Conservation (phyloP, 2,329 filamentous ascomycete species). For the Fusarium cyanostomum region DNA sequence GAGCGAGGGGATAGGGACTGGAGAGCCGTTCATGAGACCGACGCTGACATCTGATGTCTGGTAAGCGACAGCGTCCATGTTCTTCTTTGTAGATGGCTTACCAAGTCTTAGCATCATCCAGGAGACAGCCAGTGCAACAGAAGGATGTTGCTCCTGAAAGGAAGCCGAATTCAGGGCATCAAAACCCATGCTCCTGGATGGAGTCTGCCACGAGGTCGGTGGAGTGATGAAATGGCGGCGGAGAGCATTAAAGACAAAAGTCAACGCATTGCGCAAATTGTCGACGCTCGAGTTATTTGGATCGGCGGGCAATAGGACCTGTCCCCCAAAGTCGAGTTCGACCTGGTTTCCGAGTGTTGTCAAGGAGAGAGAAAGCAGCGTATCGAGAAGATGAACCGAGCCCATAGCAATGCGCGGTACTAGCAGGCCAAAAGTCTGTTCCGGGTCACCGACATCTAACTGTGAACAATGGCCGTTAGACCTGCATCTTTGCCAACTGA, state of each 20-base stretch:
- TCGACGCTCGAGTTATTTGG: conserved; percentile 12
- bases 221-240: conserved; percentile 27
- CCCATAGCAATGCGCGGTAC: conserved; percentile 45
- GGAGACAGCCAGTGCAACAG: conserved; percentile 26
- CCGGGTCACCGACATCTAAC: conserved; percentile 55
- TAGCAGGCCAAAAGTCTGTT: conserved; percentile 53
- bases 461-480: conserved; percentile 29
- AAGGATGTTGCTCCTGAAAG: conserved; percentile 29
- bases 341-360: conserved; percentile 25
- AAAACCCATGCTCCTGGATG: conserved; percentile 24
- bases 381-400: conserved; percentile 38
- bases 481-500: not conserved
- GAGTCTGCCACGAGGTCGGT: conserved; percentile 35
- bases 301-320: conserved; percentile 6
- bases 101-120: conserved; percentile 44
- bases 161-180: conserved; percentile 19
- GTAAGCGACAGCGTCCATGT: not conserved
- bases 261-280: conserved; percentile 14
- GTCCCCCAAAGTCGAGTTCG: conserved; percentile 14
- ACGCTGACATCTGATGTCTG: conserved; percentile 39
- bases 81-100: conserved; percentile 12
- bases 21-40: conserved; percentile 41
- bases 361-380: conserved; percentile 41
- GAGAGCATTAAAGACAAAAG: conserved; percentile 22
- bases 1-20: conserved; percentile 40